Base-by-base conservation (phyloP, 768 basidiomycete genomes). In the Xanthoconium purpureum region DNA sequence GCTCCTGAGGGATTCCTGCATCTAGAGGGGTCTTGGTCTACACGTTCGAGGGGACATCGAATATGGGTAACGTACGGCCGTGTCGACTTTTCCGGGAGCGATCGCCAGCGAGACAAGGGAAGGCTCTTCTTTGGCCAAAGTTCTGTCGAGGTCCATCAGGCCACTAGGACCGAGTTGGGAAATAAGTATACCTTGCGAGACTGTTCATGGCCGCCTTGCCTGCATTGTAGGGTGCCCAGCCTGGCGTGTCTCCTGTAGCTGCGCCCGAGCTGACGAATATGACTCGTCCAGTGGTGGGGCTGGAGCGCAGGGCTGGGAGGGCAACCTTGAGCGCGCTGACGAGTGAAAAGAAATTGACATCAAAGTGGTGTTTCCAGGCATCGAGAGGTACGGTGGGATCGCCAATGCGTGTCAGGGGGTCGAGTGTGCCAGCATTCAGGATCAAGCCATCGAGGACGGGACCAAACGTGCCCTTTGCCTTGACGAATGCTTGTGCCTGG, bases 161-260 rank as follows among this genome's bases (percentile, higher is more conserved):
- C 11, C 17, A 32, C n/a, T 35, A 18, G 24, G 30, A 28, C 47
- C 39, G 11, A 46, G 54, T 47, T n/a, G 30, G 59, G 57, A 57
- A 65, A 66, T 29, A 32, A 15, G 28, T 13, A 39, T 30, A 87
- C 90, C 89, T 82, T 74, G 84, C 85, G 42, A 97, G 75, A 20
- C 87, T 88, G 70, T 95, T 97, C 84, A 94, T 78, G 2, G 92
- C 93, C 1, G 95, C 93, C 71, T 98, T 95, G 55, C 81, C 78
- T 12, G 94, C 87, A 58, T 82, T 89, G 70, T 92, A 93, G 0
- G 89, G 81, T 1, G 84, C 91, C 91, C 91, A 96, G 4, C 84
- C 87, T 7, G 83, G 70, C 1, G 71, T 79, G 15, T 79, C 82
- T 49, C 85, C 85, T 15, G 81, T 78, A 10, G 93, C 88, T 11